Evolutionary conservation across 2,329 filamentous ascomycete species (phyloP).

Genomic region (Pseudopithomyces maydicus): DNA sequence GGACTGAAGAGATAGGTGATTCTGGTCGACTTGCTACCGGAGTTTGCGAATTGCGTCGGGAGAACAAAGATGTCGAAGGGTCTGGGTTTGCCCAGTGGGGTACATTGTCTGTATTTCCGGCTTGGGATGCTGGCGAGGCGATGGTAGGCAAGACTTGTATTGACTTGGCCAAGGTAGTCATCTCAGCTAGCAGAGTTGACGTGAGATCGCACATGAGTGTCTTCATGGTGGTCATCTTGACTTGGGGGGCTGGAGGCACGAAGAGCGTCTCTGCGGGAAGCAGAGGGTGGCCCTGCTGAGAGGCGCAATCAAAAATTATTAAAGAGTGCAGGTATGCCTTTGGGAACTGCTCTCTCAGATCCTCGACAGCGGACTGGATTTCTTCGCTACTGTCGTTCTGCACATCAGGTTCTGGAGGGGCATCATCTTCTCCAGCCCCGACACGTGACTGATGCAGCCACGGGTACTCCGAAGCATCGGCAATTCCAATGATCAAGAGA

Average conservation of each 20-base stretch:
- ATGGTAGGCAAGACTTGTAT: slow-evolving; percentile 65
- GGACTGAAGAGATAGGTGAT: slow-evolving; percentile 47
- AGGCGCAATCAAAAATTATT: slow-evolving; percentile 76
- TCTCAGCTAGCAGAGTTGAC: slow-evolving; percentile 51
- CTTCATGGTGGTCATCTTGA: slow-evolving; percentile 71
- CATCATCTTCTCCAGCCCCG: slow-evolving; percentile 11
- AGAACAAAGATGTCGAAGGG: slow-evolving; percentile 22
- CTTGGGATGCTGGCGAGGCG: slow-evolving; percentile 53
- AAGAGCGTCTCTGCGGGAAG: slow-evolving; percentile 68
- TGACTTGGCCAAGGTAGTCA: slow-evolving; percentile 54
- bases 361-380: slow-evolving; percentile 68
- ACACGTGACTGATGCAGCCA: slow-evolving; percentile 51
- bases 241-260: slow-evolving; percentile 71
- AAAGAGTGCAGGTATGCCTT: slow-evolving; percentile 79
- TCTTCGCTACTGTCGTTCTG: slow-evolving; percentile 37
- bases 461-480: slow-evolving; percentile 72
- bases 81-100: slow-evolving; percentile 39
- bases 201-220: slow-evolving; percentile 54
- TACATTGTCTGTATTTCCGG: slow-evolving; percentile 27
- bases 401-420: slow-evolving; percentile 18
- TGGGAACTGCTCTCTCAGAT: slow-evolving; percentile 73
- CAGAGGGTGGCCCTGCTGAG: slow-evolving; percentile 44
- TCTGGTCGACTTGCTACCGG: slow-evolving; percentile 32
- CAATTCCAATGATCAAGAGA: slow-evolving; percentile 80
- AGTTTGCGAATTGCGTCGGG: slow-evolving; percentile 39